phyloP scores from a whole-genome alignment of 495 filamentous ascomycete genomes.

The Tuber borchii region DNA sequence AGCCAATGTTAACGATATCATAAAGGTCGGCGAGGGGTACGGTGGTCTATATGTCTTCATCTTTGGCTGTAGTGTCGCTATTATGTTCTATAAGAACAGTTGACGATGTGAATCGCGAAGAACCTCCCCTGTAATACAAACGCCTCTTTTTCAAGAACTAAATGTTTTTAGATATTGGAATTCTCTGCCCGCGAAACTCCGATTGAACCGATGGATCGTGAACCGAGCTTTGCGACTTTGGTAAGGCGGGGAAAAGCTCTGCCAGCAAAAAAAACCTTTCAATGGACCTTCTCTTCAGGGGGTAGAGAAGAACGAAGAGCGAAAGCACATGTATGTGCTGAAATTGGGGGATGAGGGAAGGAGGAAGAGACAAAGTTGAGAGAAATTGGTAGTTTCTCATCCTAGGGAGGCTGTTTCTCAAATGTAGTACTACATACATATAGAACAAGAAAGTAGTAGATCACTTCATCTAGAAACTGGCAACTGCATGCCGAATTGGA shows the following conservation, averaged over 20 bases:
- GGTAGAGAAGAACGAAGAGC: constrained; percentile 9
- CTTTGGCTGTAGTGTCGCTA: neutral
- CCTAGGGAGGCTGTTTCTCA: neutral
- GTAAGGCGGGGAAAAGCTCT: constrained; percentile 1
- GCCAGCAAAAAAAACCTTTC: constrained; percentile 14
- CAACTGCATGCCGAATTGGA: constrained; percentile 3
- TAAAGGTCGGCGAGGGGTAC: neutral
- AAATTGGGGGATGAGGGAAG: neutral
- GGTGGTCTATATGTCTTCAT: constrained; percentile 15
- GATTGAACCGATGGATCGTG: constrained; percentile 4
- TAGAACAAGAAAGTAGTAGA: constrained; percentile 1
- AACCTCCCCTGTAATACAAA: constrained; percentile 6
- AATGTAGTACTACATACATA: constrained; percentile 8
- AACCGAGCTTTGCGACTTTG: constrained; percentile 1
- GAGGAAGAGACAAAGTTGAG: constrained; percentile 9
- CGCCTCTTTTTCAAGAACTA: neutral
- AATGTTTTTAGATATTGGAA: neutral
- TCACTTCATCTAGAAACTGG: constrained; percentile 17
- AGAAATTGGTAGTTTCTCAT: constrained; percentile 12
- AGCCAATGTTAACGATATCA: constrained; percentile 1
- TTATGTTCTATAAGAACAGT: constrained; percentile 6
- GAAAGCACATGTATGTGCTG: constrained; percentile 3
- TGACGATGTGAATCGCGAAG: constrained; percentile 5
- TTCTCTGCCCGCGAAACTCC: neutral
- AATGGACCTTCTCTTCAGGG: constrained; percentile 10